A percentile compares a stretch with the other conserved stretches of the same genome.
These are phyloP conservation scores for Talaromyces sp. DNA, from an alignment of 2,329 filamentous ascomycete genomes.

Conservation along the genomic window DNA sequence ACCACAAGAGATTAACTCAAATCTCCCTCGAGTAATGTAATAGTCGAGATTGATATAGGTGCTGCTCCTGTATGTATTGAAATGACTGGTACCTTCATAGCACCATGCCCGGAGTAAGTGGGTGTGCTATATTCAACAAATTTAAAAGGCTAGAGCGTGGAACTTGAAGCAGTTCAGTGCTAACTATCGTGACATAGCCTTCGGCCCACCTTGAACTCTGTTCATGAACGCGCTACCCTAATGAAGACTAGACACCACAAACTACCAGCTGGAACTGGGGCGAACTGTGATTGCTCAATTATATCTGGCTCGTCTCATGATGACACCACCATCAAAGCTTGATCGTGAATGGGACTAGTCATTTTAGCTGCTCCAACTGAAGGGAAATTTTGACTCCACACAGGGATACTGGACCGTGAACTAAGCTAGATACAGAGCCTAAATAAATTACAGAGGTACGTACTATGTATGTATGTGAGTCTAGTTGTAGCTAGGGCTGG, in stretches of 20 bases:
- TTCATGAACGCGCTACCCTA: neutral
- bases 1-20: neutral
- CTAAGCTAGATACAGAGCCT: neutral
- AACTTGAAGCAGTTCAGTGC: neutral
- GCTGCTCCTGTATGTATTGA: neutral
- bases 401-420: neutral
- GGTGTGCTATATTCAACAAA: neutral
- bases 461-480: no score
- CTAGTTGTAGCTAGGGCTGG: constrained; percentile 6
- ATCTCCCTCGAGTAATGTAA: neutral
- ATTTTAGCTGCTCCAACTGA: neutral
- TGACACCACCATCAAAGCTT: neutral
- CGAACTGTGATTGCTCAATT: neutral
- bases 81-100: neutral
- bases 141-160: neutral
- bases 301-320: neutral
- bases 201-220: neutral
- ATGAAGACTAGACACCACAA: neutral
- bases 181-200: neutral
- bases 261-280: neutral
- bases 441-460: neutral
- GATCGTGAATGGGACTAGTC: constrained; percentile 3
- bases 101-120: neutral
- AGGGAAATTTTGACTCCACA: neutral
- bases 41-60: neutral